Evolutionary conservation across 495 filamentous ascomycete genomes (phyloP).

Genomic region (Emericellopsis terricola): DNA sequence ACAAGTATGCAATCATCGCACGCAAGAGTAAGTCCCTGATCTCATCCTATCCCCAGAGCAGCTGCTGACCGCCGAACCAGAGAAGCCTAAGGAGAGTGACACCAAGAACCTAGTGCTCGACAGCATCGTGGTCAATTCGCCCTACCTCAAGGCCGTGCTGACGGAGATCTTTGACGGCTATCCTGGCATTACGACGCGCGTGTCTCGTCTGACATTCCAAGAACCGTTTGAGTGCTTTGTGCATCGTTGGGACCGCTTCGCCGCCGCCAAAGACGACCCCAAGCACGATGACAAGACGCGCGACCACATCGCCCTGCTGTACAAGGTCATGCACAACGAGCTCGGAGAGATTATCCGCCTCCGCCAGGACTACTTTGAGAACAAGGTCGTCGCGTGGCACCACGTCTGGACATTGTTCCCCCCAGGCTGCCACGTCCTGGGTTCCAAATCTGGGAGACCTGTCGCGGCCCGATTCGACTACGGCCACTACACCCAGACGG

Average conservation of each 20-base stretch:
- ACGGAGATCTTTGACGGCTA: slow-evolving; percentile 1
- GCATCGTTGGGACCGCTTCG: slow-evolving; percentile 4
- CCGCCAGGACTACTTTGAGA: neutral
- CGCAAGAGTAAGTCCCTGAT: slow-evolving; percentile 10
- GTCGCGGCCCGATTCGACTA: slow-evolving; percentile 43
- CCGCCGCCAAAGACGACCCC: slow-evolving; percentile 1
- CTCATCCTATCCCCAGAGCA: no score
- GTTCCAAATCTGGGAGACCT: no score
- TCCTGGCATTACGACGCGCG: neutral
- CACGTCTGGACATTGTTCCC: slow-evolving; percentile 7
- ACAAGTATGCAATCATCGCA: slow-evolving; percentile 14
- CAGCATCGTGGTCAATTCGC: slow-evolving; percentile 6
- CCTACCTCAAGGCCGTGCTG: slow-evolving; percentile 3
- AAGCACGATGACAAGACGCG: slow-evolving; percentile 1
- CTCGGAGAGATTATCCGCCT: neutral
- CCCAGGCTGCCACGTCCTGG: slow-evolving; percentile 3
- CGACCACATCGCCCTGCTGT: slow-evolving; percentile 2
- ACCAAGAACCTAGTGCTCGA: no score
- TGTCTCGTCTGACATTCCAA: slow-evolving; percentile 2
- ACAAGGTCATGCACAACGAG: slow-evolving; percentile 2
- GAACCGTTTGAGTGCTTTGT: slow-evolving; percentile 3
- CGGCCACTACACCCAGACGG: slow-evolving; percentile 37
- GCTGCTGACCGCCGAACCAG: no score
- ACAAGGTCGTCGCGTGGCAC: neutral
- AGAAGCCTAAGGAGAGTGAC: no score